phyloP scores from a whole-genome alignment of 805 yeast genomes.

The Nakazawaea siamensis region DNA sequence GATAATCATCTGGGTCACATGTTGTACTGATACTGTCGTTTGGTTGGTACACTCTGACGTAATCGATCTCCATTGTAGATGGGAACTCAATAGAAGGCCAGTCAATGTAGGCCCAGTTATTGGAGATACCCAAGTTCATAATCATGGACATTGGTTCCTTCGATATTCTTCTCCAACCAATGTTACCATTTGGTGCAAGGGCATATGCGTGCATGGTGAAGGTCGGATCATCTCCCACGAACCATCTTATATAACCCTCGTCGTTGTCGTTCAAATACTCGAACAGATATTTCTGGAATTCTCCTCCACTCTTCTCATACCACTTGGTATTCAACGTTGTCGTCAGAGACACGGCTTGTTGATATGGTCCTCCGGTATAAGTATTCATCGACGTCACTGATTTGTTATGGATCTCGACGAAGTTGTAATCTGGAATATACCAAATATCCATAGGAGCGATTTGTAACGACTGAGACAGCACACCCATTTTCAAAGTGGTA shows the following conservation, averaged over 20 bases:
- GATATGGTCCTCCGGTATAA: slow-evolving; percentile 89
- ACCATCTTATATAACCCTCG: slow-evolving; percentile 78
- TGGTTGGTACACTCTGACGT: slow-evolving; percentile 91
- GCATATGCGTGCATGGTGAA: slow-evolving; percentile 67
- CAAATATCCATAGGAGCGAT: slow-evolving; percentile 92
- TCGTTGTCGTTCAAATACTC: slow-evolving; percentile 70
- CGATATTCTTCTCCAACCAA: slow-evolving; percentile 73
- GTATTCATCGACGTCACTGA: slow-evolving; percentile 75
- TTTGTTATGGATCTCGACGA: slow-evolving; percentile 60
- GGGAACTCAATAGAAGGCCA: slow-evolving; percentile 84
- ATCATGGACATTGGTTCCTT: slow-evolving; percentile 92
- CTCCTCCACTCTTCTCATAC: slow-evolving; percentile 60
- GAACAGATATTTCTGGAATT: slow-evolving; percentile 67
- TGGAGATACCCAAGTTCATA: slow-evolving; percentile 83
- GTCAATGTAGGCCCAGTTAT: slow-evolving; percentile 89
- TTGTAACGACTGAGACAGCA: slow-evolving; percentile 89
- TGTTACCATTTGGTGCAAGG: slow-evolving; percentile 83
- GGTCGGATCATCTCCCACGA: slow-evolving; percentile 74
- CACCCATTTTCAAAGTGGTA: slow-evolving; percentile 42
- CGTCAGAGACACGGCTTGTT: slow-evolving; percentile 83
- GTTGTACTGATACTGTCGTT: slow-evolving; percentile 47
- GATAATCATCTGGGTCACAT: slow-evolving; percentile 83
- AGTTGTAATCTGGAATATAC: slow-evolving; percentile 87
- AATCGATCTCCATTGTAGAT: slow-evolving; percentile 65
- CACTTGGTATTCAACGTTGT: slow-evolving; percentile 74